Conservation (phyloP, 176 grass and related monocot genomes). For the Elaeis guineensis region DNA sequence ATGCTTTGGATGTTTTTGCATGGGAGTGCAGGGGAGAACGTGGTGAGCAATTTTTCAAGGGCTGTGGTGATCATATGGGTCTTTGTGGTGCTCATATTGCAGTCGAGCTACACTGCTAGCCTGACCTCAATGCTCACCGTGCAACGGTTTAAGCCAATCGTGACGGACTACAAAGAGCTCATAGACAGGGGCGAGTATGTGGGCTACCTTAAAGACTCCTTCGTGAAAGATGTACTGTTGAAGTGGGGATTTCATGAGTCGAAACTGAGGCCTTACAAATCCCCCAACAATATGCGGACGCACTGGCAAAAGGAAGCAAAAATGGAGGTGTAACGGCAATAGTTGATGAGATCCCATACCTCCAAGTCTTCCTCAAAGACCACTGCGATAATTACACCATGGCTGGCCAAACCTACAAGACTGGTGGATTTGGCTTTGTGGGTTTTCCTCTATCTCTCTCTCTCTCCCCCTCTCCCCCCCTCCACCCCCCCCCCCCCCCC, state of each 20-base stretch:
- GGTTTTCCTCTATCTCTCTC: background rate
- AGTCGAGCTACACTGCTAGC: slow-evolving; percentile 77
- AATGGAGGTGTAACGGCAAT: slow-evolving; percentile 28
- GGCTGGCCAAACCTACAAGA: slow-evolving; percentile 19
- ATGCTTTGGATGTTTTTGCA: too few species aligned
- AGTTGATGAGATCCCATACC: slow-evolving; percentile 47
- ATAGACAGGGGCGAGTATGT: slow-evolving; percentile 7
- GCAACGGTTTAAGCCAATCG: slow-evolving; percentile 32
- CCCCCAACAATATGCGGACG: slow-evolving; percentile 30
- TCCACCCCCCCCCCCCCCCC: too few species aligned
- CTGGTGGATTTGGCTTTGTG: slow-evolving; percentile 44
- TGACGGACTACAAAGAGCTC: slow-evolving; percentile 27
- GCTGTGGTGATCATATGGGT: slow-evolving; percentile 51
- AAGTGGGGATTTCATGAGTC: slow-evolving; percentile 12
- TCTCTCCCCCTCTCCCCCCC: too few species aligned
- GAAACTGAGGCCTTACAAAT: slow-evolving; percentile 11
- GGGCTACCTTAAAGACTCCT: slow-evolving; percentile 61
- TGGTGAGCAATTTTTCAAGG: slow-evolving; percentile 51
- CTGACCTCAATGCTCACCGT: slow-evolving; percentile 77
- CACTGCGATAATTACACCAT: slow-evolving; percentile 37
- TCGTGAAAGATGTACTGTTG: slow-evolving; percentile 21
- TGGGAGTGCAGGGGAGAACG: slow-evolving; percentile 32
- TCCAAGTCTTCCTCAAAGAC: slow-evolving; percentile 27
- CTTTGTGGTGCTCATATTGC: slow-evolving; percentile 71
- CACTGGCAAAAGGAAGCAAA: slow-evolving; percentile 16